These are phyloP conservation scores for Fusarium buxicola DNA, from an alignment of 2,329 filamentous ascomycete species.

Conservation along the genomic window DNA sequence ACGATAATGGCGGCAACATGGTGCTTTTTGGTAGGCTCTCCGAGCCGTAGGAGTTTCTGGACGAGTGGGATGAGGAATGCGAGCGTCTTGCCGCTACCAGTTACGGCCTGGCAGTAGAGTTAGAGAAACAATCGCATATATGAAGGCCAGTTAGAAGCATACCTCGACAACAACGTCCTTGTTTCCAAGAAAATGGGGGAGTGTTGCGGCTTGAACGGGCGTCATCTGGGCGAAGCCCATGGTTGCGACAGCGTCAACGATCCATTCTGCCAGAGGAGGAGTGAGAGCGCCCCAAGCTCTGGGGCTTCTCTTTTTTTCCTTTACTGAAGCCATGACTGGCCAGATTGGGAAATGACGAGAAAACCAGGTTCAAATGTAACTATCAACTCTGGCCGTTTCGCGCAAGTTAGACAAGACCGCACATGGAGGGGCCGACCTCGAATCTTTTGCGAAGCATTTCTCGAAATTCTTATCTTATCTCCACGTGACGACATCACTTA, in stretches of 20 bases:
- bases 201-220: conserved; percentile 92
- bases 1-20: conserved; percentile 93
- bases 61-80: conserved; percentile 87
- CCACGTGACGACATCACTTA: conserved; percentile 40
- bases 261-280: conserved; percentile 70
- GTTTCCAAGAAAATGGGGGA: conserved; percentile 88
- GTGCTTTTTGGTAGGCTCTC: conserved; percentile 87
- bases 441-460: conserved; percentile 45
- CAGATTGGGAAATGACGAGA: background rate
- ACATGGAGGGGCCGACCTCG: conserved; percentile 35
- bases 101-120: conserved; percentile 72
- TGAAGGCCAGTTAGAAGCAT: conserved; percentile 2
- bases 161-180: conserved; percentile 94
- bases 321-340: conserved; percentile 49
- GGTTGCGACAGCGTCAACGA: conserved; percentile 82
- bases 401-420: conserved; percentile 13
- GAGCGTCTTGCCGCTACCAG: conserved; percentile 90
- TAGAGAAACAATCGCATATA: background rate
- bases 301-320: conserved; percentile 57
- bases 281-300: conserved; percentile 59
- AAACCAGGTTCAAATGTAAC: background rate
- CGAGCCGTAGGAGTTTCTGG: conserved; percentile 81
- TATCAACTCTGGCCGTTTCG: conserved; percentile 9
- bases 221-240: conserved; percentile 92
- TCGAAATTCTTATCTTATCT: conserved; percentile 50